Conservation (phyloP, 805 yeast species). For the Monosporozyma servazzii region DNA sequence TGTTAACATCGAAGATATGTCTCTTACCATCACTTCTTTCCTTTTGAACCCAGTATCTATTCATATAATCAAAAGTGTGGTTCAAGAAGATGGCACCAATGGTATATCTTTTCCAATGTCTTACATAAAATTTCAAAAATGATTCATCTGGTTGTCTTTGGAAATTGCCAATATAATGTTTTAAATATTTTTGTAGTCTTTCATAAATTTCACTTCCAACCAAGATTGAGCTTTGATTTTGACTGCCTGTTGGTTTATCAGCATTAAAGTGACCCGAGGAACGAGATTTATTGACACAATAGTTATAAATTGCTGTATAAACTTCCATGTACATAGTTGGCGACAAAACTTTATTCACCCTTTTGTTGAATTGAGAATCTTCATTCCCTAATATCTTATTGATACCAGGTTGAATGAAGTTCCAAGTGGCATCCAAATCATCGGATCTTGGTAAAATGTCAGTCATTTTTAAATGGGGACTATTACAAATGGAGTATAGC, state of each 20-base stretch:
- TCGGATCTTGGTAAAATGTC: constrained; percentile 44
- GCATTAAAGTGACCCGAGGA: constrained; percentile 33
- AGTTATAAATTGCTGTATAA: constrained; percentile 87
- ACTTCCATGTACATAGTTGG: constrained; percentile 77
- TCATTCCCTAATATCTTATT: constrained; percentile 57
- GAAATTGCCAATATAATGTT: constrained; percentile 45
- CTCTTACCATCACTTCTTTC: constrained; percentile 90
- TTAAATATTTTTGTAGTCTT: constrained; percentile 58
- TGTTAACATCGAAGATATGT: constrained; percentile 84
- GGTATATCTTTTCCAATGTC: constrained; percentile 81
- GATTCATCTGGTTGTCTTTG: constrained; percentile 49
- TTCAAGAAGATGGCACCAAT: constrained; percentile 87
- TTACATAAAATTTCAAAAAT: constrained; percentile 73
- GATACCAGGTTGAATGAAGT: constrained; percentile 67
- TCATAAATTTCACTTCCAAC: constrained; percentile 87
- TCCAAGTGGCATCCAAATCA: constrained; percentile 65
- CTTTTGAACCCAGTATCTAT: constrained; percentile 94
- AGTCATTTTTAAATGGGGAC: constrained; percentile 13
- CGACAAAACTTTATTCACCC: constrained; percentile 55
- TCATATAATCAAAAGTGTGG: constrained; percentile 90
- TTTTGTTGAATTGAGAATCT: constrained; percentile 27
- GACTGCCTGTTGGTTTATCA: constrained; percentile 23
- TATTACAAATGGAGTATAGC: not conserved
- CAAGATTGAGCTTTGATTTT: constrained; percentile 37
- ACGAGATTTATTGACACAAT: constrained; percentile 75